A percentile compares a stretch with the other conserved stretches of the same genome.
Conservation (phyloP, 23 red algal species). For the Gracilaria domingensis region DNA sequence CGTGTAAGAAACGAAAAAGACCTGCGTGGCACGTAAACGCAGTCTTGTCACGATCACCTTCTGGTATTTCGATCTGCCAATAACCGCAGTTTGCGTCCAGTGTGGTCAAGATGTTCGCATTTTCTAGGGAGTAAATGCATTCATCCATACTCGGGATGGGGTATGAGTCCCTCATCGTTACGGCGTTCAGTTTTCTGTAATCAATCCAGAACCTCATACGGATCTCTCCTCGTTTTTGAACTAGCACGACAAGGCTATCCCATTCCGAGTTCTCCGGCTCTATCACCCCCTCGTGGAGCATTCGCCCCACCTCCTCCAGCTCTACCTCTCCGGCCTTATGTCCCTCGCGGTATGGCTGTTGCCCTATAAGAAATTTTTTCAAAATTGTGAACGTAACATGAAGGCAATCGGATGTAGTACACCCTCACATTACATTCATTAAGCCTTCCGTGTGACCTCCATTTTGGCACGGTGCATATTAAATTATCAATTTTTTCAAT, state of each 20-base stretch:
- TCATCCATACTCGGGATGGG: constrained; percentile 58
- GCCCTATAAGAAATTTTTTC: too few species aligned
- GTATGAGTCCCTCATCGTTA: constrained; percentile 12
- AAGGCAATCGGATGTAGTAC: too few species aligned
- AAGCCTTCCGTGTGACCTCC: too few species aligned
- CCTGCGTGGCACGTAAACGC: constrained; percentile 8
- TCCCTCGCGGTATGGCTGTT: not conserved
- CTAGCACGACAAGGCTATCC: not conserved
- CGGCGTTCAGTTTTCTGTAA: constrained; percentile 22
- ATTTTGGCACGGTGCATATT: too few species aligned
- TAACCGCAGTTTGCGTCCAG: constrained; percentile 47
- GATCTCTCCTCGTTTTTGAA: not conserved
- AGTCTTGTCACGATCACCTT: constrained; percentile 21
- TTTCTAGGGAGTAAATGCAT: constrained; percentile 39
- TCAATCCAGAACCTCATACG: not conserved
- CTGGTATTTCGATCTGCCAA: constrained; percentile 26
- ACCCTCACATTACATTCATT: too few species aligned
- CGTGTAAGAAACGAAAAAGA: not conserved
- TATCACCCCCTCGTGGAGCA: not conserved
- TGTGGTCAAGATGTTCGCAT: constrained; percentile 23
- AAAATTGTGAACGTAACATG: too few species aligned
- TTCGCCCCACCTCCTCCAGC: not conserved
- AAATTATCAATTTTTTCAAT: too few species aligned
- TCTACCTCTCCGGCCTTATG: not conserved
- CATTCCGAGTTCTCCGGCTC: not conserved